phyloP scores from a whole-genome alignment of 2,329 filamentous ascomycete species.

The Coniochaeta sp. region DNA sequence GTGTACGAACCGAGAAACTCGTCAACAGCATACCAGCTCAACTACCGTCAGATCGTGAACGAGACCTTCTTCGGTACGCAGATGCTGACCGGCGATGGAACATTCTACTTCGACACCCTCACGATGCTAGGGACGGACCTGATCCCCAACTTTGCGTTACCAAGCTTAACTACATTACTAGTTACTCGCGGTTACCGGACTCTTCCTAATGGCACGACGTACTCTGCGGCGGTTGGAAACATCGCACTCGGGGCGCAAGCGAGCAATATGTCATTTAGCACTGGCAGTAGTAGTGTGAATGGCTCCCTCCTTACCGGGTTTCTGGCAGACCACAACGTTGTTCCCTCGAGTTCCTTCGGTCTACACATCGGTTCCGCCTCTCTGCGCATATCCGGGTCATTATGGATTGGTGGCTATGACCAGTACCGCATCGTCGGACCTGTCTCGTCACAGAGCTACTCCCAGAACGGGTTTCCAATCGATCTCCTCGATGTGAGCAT shows the following conservation, averaged over 20 bases:
- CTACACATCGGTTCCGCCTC: conserved; percentile 24
- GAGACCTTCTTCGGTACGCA: too few relatives aligned
- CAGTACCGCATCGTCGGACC: conserved; percentile 19
- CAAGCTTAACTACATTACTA: too few relatives aligned
- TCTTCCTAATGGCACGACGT: conserved; percentile 4
- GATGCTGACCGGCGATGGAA: too few relatives aligned
- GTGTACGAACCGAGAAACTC: too few relatives aligned
- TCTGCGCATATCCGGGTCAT: conserved; percentile 17
- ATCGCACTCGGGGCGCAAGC: conserved; percentile 5
- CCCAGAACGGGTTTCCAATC: conserved; percentile 8
- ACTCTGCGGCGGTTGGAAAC: conserved; percentile 2
- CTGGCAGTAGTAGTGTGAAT: background rate
- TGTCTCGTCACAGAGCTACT: conserved; percentile 10
- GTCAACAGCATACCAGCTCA: too few relatives aligned
- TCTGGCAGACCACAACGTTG: background rate
- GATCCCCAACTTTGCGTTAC: too few relatives aligned
- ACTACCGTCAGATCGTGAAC: too few relatives aligned
- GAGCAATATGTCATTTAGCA: background rate
- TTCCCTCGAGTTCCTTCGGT: conserved; percentile 18
- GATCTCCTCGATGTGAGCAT: conserved; percentile 13
- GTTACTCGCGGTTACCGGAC: too few relatives aligned
- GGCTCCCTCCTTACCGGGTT: background rate
- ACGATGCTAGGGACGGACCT: too few relatives aligned
- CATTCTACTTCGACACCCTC: too few relatives aligned
- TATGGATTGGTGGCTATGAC: conserved; percentile 26